Base-by-base conservation (phyloP, 2,329 filamentous ascomycete species). In the Karstenula rhodostoma region DNA sequence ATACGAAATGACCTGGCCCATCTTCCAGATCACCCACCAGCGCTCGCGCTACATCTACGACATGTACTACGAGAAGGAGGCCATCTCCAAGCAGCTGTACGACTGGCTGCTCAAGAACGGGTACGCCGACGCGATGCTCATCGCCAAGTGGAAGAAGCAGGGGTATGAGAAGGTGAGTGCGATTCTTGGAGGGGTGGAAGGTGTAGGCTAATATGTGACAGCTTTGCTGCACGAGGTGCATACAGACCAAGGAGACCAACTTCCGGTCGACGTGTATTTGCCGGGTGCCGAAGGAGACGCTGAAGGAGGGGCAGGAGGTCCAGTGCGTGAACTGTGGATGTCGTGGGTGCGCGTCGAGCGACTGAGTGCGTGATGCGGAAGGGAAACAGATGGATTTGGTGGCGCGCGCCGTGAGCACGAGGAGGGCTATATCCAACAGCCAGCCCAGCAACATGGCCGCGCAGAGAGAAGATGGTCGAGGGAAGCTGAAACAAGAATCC, bases 141-240 rank as follows among this genome's bases (percentile, higher is more conserved):
- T 99, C 75, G 95, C 95, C 15, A 99, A 99, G 82, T 99, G 95
- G 95, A 99, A 99, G 87, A 99, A 99, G 83, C 91, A 96, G 73
- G 95, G 95, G 17, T 99, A 99, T 74, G 95, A 99, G 80, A 97
- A 98, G 89, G 92, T 92, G 78, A 54, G 84, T 77, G n/a, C 8
- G 25, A 19, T 13, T 27, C 35, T 23, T 37, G 13, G 4, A 23
- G 23, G 22, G 35, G 47, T 29, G 12, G 13, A 22, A n/a, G 10
- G 4, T 19, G 25, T 50, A 19, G 42, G 50, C 64, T 66, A 51
- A 69, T 60, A 13, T 19, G 47, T 42, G 9, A 51, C 60, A 95
- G 91, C 82, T 99, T 46, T 99, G 95, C 80, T 99, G 95, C 78
- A 84, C 97, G 57, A 88, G 94, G 64, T 99, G 95, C 79, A 94